phyloP scores from a whole-genome alignment of 2,329 filamentous ascomycete species.

The Calonectria crousiana region DNA sequence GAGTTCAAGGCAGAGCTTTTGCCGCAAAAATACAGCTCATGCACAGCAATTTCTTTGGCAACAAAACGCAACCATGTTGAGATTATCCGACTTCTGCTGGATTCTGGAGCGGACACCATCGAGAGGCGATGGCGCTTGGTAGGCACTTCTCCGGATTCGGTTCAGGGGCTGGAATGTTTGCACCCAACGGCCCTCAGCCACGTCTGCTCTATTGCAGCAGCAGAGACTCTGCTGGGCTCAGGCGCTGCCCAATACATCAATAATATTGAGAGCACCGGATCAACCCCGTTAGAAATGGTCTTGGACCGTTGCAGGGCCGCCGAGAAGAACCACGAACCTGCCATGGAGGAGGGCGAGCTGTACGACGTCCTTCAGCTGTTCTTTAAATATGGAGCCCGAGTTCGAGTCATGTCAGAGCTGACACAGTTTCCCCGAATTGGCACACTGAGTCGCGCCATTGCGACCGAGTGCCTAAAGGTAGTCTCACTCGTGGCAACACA shows the following conservation, averaged over 20 bases:
- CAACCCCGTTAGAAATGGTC: constrained; percentile 17
- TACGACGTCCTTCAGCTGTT: not conserved
- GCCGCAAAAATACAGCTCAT: not conserved
- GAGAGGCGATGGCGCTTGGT: not conserved
- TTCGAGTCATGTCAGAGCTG: not conserved
- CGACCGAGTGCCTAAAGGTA: not conserved
- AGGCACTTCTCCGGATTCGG: not conserved
- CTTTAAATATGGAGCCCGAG: not conserved
- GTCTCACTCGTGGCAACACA: not conserved
- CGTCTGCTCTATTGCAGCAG: constrained; percentile 8
- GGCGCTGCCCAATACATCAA: constrained; percentile 8
- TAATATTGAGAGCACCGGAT: not conserved
- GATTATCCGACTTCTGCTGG: constrained; percentile 12
- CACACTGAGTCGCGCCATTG: not conserved
- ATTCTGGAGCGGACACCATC: not conserved
- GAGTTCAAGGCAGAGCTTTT: not conserved
- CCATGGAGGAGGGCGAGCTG: not conserved
- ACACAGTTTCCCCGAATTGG: constrained; percentile 3
- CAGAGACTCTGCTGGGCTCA: not conserved
- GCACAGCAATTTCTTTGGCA: constrained; percentile 9
- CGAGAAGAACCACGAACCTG: not conserved
- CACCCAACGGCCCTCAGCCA: constrained; percentile 14
- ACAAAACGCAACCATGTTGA: constrained; percentile 15
- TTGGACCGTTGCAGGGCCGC: not conserved
- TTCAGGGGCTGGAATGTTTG: not conserved